phyloP scores from a whole-genome alignment of 768 basidiomycete genomes.

The Cystobasidium tubakii region DNA sequence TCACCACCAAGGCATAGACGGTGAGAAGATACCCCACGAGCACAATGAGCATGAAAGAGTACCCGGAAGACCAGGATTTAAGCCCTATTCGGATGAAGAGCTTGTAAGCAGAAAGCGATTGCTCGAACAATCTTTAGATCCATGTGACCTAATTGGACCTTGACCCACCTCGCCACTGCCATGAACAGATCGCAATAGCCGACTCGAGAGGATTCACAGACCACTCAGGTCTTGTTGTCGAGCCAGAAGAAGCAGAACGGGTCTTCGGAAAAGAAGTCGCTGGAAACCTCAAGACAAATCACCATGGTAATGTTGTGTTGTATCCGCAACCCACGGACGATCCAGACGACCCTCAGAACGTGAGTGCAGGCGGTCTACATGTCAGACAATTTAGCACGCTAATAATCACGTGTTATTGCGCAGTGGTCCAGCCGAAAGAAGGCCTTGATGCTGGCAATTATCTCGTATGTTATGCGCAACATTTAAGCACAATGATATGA shows the following conservation, averaged over 20 bases:
- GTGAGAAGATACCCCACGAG: background rate
- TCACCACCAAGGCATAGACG: background rate
- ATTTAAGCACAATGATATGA: too few relatives aligned
- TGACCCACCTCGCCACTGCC: background rate
- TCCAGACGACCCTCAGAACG: slow-evolving; percentile 63
- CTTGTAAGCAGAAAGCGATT: background rate
- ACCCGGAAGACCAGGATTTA: background rate
- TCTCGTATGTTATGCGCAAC: slow-evolving; percentile 44
- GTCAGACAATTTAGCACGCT: too few relatives aligned
- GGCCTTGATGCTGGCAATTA: slow-evolving; percentile 57
- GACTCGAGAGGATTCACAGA: slow-evolving; percentile 29
- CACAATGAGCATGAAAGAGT: background rate
- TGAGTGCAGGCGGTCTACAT: slow-evolving; percentile 43
- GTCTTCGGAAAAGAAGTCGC: slow-evolving; percentile 61
- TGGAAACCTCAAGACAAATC: slow-evolving; percentile 57
- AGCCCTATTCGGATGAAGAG: background rate
- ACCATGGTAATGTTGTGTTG: slow-evolving; percentile 59
- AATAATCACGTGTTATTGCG: slow-evolving; percentile 39
- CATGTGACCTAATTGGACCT: too few relatives aligned
- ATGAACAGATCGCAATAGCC: slow-evolving; percentile 12
- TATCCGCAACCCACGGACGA: slow-evolving; percentile 64
- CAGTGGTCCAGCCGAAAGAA: slow-evolving; percentile 59
- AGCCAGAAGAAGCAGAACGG: slow-evolving; percentile 56
- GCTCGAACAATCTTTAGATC: too few relatives aligned
- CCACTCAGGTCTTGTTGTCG: slow-evolving; percentile 43